Evolutionary conservation across 192 early-diverging fungal species (phyloP), one percentile per base, ranked within the genome.

Genomic region (Coemansia erecta): DNA sequence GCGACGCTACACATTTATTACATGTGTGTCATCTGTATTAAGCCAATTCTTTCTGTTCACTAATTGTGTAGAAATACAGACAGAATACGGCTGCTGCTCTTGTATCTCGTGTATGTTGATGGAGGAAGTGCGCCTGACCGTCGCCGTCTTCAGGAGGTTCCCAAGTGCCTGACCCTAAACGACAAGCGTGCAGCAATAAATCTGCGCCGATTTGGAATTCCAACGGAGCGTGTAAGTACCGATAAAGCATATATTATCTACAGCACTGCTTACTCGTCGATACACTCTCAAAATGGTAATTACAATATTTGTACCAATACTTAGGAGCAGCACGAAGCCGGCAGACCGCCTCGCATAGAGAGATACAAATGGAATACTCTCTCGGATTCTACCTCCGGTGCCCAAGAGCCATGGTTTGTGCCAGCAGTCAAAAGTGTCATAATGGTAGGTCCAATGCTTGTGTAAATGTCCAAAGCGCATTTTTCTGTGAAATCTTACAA

Each of bases 121-220:
- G 78, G 78, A 4, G 63, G 68, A 3, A 59, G 45, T 14, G 72
- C 64, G 15, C 17, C 52, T 1, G 78, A 81, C 17, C 61, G 78
- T 17, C 62, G 78, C 15, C 49, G 78, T 4, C 59, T 81, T 10
- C 63, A 75, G 28, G 72, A 81, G 35, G 68, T 81, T 23, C 78
- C 69, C 3, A 68, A 66, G 33, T 81, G 78, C 15, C 26, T 81
- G 40, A 54, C 72, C 1, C 52, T 44, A 0, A 63, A 75, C 44
- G 78, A 81, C 58, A 81, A 74, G 17, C 62, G 61, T 0, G 61
- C 78, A 4, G 78, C 60, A 1, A 62, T 71, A 26, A 75, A 65
- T 44, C 46, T 81, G 51, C 26, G 54, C 2, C 47, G 50, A 5
- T 63, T 80, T 22, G 77, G 77, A 18, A 51, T 80, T 26, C 66